phyloP scores from a whole-genome alignment of 2,329 filamentous ascomycete species.

The Aureobasidium sp. region DNA sequence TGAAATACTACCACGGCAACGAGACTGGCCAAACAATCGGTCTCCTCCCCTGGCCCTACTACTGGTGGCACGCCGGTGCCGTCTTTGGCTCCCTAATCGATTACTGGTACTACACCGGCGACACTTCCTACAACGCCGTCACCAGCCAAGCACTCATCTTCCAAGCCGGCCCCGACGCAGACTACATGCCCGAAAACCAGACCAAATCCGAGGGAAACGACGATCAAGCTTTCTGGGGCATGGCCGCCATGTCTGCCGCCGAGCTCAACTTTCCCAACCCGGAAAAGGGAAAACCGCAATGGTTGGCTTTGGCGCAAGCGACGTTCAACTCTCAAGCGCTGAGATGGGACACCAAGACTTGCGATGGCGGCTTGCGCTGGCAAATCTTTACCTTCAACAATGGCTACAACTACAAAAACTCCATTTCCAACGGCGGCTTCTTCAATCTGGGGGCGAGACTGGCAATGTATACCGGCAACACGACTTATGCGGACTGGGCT shows the following conservation, averaged over 20 bases:
- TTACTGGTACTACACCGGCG: conserved; percentile 41
- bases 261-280: conserved; percentile 70
- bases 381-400: conserved; percentile 74
- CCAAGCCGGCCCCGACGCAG: conserved; percentile 35
- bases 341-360: conserved; percentile 61
- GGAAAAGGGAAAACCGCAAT: conserved; percentile 53
- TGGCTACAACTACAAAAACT: conserved; percentile 78
- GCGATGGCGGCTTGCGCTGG: conserved; percentile 73
- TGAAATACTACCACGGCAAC: conserved; percentile 44
- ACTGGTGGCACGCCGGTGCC: conserved; percentile 62
- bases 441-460: conserved; percentile 65
- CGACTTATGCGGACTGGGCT: conserved; percentile 58
- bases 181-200: conserved; percentile 36
- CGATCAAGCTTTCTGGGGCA: conserved; percentile 71
- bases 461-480: conserved; percentile 31
- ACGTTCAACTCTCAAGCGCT: conserved; percentile 71
- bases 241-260: conserved; percentile 71
- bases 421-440: conserved; percentile 75
- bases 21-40: conserved; percentile 40
- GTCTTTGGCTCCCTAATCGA: conserved; percentile 59
- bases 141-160: conserved; percentile 38
- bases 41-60: conserved; percentile 55
- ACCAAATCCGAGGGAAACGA: conserved; percentile 40
- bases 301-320: conserved; percentile 71
- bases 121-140: conserved; percentile 37